A percentile compares a stretch with the other conserved stretches of the same genome.
Evolutionary conservation across 1,139 yeast genomes (phyloP).

Genomic region (Blastobotrys petasosporus): DNA sequence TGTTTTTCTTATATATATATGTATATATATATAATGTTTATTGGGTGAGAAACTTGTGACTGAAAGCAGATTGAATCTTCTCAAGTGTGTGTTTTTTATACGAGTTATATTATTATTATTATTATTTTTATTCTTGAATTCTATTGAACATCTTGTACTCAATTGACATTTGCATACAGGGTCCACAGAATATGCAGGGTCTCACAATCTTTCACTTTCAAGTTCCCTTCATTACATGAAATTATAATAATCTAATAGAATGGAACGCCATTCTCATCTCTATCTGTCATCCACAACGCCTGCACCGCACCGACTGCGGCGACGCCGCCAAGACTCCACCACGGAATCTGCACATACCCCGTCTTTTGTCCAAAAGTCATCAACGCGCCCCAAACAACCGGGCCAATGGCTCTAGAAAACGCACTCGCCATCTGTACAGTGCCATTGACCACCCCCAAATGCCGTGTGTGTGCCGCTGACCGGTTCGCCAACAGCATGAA

Average conservation of each 20-base stretch:
- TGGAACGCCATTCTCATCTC: conserved; percentile 11
- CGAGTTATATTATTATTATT: no score
- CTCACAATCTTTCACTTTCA: background rate
- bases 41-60: no score
- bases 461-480: conserved; percentile 28
- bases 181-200: background rate
- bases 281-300: conserved; percentile 9
- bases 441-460: conserved; percentile 33
- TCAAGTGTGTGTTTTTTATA: no score
- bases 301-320: conserved; percentile 28
- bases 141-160: no score
- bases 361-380: conserved; percentile 46
- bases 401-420: conserved; percentile 53
- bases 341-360: conserved; percentile 45
- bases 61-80: no score
- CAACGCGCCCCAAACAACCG: conserved; percentile 51
- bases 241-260: conserved; percentile 1
- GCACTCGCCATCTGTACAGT: conserved; percentile 40
- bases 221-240: no score
- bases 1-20: background rate
- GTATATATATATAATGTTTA: no score
- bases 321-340: conserved; percentile 41
- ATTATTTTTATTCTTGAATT: no score
- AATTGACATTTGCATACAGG: background rate
- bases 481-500: conserved; percentile 30